Percentiles rank a stretch among this genome's conserved stretches.
phyloP scores from a whole-genome alignment of 2,329 filamentous ascomycete species.

The Didymella arachidicola region DNA sequence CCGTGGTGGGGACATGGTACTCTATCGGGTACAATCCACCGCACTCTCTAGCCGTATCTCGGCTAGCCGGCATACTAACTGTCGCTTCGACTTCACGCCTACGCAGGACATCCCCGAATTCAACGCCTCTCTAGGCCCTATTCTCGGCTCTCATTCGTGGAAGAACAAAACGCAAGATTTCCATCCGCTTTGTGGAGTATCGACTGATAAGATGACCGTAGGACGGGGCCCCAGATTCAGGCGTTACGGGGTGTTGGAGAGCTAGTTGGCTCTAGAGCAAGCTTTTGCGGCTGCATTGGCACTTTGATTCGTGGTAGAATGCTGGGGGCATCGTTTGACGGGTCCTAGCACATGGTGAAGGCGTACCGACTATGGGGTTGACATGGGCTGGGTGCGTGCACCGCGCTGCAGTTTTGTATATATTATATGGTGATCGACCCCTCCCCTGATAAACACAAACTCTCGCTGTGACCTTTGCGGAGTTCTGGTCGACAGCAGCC shows the following conservation, averaged over 20 bases:
- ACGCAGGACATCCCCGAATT: conserved; percentile 16
- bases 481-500: conserved; percentile 19
- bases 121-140: conserved; percentile 16
- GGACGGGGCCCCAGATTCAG: conserved; percentile 39
- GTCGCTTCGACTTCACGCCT: conserved; percentile 23
- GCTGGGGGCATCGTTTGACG: conserved; percentile 21
- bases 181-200: conserved; percentile 28
- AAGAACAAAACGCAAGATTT: conserved; percentile 27
- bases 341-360: conserved; percentile 28
- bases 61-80: conserved; percentile 26
- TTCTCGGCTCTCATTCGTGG: conserved; percentile 37
- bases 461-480: conserved; percentile 30
- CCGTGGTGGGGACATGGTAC: conserved; percentile 21
- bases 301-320: conserved; percentile 45
- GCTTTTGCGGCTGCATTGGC: conserved; percentile 31
- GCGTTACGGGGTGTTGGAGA: conserved; percentile 11
- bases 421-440: conserved; percentile 20
- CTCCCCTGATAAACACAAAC: conserved; percentile 23
- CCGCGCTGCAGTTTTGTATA: conserved; percentile 32
- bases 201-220: conserved; percentile 20
- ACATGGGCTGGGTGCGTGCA: conserved; percentile 28
- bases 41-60: conserved; percentile 28
- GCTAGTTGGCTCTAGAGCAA: conserved; percentile 28
- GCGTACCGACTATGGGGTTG: conserved; percentile 35
- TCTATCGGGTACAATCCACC: conserved; percentile 24